Conservation (phyloP, 2,329 filamentous ascomycete genomes). For the Scortechinia acanthostroma region DNA sequence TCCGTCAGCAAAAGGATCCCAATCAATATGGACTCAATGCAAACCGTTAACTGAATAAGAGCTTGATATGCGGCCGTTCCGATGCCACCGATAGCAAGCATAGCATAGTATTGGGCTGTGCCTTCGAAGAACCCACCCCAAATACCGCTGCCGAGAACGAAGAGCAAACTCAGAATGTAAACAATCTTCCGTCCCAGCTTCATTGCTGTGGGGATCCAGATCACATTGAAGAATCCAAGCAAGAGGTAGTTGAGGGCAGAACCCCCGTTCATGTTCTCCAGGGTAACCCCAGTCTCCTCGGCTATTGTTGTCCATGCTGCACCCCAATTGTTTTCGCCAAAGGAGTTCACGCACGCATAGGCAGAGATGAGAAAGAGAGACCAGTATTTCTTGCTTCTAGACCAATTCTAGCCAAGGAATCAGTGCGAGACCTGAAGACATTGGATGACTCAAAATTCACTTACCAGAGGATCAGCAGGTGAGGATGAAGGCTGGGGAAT, state of each 20-base stretch:
- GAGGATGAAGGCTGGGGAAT: slow-evolving; percentile 19
- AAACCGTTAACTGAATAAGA: slow-evolving; percentile 24
- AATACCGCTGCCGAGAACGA: slow-evolving; percentile 17
- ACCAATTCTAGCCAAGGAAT: slow-evolving; percentile 23
- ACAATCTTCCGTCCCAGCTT: slow-evolving; percentile 21
- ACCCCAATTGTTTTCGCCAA: slow-evolving; percentile 28
- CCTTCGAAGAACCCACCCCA: slow-evolving; percentile 18
- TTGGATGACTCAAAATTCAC: no score
- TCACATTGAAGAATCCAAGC: slow-evolving; percentile 28
- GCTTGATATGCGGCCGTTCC: slow-evolving; percentile 25
- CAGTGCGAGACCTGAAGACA: not conserved
- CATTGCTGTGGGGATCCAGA: slow-evolving; percentile 20
- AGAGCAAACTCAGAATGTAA: slow-evolving; percentile 19
- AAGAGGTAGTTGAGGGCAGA: slow-evolving; percentile 28
- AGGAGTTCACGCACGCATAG: slow-evolving; percentile 28
- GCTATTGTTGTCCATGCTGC: slow-evolving; percentile 30
- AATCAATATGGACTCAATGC: not conserved
- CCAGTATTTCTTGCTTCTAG: slow-evolving; percentile 24
- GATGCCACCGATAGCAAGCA: slow-evolving; percentile 18
- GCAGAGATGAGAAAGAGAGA: slow-evolving; percentile 25
- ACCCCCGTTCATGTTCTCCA: slow-evolving; percentile 29
- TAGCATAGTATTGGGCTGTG: slow-evolving; percentile 18
- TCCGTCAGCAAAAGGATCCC: not conserved
- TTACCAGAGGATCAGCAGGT: slow-evolving; percentile 16
- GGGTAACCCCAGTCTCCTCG: slow-evolving; percentile 21